phyloP scores from a whole-genome alignment of 306 rosid species.

The Quercus alba region DNA sequence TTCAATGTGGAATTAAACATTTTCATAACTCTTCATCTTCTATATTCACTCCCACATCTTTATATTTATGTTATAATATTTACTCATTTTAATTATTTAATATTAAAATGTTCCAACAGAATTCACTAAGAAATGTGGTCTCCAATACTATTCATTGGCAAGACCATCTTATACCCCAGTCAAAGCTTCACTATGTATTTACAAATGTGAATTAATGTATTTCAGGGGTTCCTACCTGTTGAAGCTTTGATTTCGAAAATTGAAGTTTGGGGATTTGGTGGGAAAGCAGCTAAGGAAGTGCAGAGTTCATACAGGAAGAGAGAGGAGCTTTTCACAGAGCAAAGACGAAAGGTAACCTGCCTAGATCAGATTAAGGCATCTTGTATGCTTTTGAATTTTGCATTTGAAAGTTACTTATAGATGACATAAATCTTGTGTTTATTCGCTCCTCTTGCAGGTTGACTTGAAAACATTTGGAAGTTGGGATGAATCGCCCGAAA shows the following conservation, averaged over 20 bases:
- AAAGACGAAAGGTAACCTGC: constrained; percentile 62
- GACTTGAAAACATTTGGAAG: constrained; percentile 81
- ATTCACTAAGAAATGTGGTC: neutral
- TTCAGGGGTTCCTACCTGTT: constrained; percentile 73
- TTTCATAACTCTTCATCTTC: too few relatives aligned
- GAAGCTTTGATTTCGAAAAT: constrained; percentile 73
- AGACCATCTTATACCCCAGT: neutral
- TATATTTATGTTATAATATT: too few relatives aligned
- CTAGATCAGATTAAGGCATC: neutral
- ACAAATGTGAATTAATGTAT: constrained; percentile 13
- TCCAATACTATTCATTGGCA: neutral
- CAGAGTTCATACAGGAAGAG: constrained; percentile 70
- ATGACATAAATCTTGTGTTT: neutral
- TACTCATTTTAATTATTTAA: too few relatives aligned
- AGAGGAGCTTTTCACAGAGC: constrained; percentile 86
- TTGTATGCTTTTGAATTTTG: constrained; percentile 4
- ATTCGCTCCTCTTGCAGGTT: constrained; percentile 42
- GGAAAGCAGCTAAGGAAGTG: constrained; percentile 49
- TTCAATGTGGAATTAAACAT: too few relatives aligned
- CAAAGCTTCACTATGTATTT: neutral
- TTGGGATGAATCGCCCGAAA: constrained; percentile 98
- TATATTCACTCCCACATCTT: too few relatives aligned
- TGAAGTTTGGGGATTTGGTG: constrained; percentile 94
- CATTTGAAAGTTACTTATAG: neutral
- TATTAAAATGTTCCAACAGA: too few relatives aligned